These are phyloP conservation scores for Pezicula radicicola DNA, from an alignment of 2,329 filamentous ascomycete genomes.

Conservation along the genomic window DNA sequence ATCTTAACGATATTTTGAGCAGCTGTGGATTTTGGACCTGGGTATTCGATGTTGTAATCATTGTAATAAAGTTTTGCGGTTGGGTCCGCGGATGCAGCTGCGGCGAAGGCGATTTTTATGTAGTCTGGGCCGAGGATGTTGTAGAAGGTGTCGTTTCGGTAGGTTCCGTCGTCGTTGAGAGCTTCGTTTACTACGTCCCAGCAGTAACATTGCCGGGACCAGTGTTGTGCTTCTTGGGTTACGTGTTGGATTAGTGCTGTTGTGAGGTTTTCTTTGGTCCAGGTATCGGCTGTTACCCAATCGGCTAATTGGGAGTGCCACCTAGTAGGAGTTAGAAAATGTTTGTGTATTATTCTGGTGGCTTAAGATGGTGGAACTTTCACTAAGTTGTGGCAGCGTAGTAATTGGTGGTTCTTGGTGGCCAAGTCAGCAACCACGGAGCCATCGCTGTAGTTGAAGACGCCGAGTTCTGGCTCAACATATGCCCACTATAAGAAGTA, in stretches of 20 bases:
- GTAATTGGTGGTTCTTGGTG: constrained; percentile 42
- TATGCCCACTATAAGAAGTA: constrained; percentile 46
- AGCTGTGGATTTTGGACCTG: constrained; percentile 42
- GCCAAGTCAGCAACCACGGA: constrained; percentile 50
- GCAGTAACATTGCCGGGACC: constrained; percentile 55
- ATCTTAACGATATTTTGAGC: constrained; percentile 41
- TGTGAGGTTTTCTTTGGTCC: constrained; percentile 54
- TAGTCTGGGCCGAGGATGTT: constrained; percentile 52
- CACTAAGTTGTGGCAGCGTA: constrained; percentile 61
- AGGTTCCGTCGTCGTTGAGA: constrained; percentile 53
- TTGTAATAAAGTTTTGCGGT: constrained; percentile 59
- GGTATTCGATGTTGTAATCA: constrained; percentile 60
- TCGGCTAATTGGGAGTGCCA: no score
- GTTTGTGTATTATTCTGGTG: no score
- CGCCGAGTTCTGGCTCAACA: constrained; percentile 52
- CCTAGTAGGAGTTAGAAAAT: no score
- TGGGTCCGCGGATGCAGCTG: constrained; percentile 51
- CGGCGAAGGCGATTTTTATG: constrained; percentile 54
- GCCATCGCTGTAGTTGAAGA: constrained; percentile 56
- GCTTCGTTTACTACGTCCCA: constrained; percentile 69
- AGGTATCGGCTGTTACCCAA: constrained; percentile 33
- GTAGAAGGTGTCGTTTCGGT: constrained; percentile 51
- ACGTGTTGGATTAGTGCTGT: constrained; percentile 57
- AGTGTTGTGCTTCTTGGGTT: constrained; percentile 52
- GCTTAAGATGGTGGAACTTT: no score